Percentiles rank a stretch among this genome's conserved stretches.
These are phyloP conservation scores for Meyerozyma athensensis DNA, from an alignment of 1,139 yeast genomes.

Conservation along the genomic window DNA sequence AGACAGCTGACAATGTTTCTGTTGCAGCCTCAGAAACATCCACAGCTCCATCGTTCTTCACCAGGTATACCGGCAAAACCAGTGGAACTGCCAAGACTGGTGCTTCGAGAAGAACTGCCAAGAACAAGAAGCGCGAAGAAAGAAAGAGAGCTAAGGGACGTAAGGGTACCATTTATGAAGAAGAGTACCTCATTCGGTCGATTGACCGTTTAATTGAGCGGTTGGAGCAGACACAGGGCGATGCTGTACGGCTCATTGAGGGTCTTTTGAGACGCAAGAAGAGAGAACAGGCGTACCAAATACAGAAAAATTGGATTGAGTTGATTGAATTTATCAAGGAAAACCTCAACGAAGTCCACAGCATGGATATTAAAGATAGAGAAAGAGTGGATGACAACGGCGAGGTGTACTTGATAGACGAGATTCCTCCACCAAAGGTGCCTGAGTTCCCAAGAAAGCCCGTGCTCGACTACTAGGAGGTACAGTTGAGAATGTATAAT, in stretches of 20 bases:
- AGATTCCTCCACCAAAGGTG: constrained; percentile 62
- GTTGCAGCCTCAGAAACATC: constrained; percentile 94
- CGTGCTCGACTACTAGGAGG: constrained; percentile 46
- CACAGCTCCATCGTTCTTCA: constrained; percentile 87
- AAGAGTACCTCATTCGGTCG: constrained; percentile 85
- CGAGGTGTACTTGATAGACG: constrained; percentile 68
- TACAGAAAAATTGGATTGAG: constrained; percentile 66
- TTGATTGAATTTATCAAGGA: constrained; percentile 51
- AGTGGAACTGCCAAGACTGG: constrained; percentile 96
- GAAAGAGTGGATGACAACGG: constrained; percentile 90
- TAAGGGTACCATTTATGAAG: constrained; percentile 96
- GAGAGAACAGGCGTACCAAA: constrained; percentile 77
- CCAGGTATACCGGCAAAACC: constrained; percentile 94
- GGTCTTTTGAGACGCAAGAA: constrained; percentile 69
- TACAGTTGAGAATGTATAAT: neutral
- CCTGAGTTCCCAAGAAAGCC: constrained; percentile 54
- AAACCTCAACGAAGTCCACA: constrained; percentile 69
- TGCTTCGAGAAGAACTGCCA: constrained; percentile 86
- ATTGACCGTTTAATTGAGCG: constrained; percentile 86
- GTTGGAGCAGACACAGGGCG: constrained; percentile 67
- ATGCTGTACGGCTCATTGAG: constrained; percentile 68
- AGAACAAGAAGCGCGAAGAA: constrained; percentile 91
- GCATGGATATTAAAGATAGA: constrained; percentile 76
- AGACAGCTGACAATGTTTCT: constrained; percentile 68
- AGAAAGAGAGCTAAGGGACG: constrained; percentile 95